Evolutionary conservation across 1,284 basidiomycete species (phyloP).

Genomic region (Xerocomus amazonicus): DNA sequence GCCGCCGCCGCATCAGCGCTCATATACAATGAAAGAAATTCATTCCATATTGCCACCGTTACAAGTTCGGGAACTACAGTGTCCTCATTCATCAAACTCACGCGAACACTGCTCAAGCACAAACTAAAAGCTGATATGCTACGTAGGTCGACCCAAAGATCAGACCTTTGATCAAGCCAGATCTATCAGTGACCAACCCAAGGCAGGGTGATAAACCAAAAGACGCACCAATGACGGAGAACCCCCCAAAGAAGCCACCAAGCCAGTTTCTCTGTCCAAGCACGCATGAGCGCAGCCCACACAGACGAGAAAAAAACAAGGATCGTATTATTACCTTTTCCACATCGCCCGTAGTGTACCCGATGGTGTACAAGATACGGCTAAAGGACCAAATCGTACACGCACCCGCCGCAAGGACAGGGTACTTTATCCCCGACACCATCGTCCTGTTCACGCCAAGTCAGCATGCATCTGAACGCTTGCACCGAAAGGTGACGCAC

Average conservation of each 20-base stretch:
- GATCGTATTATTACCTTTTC: too few species aligned
- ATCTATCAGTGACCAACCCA: too few species aligned
- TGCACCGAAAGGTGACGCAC: background rate
- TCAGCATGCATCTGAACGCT: background rate
- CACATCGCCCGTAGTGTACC: conserved; percentile 28
- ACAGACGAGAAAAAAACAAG: background rate
- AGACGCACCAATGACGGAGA: conserved; percentile 15
- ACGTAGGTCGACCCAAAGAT: conserved; percentile 7
- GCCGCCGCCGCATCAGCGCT: too few species aligned
- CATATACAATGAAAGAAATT: too few species aligned
- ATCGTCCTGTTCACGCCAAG: conserved; percentile 20
- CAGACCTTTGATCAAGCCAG: conserved; percentile 3
- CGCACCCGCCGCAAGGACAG: conserved; percentile 28
- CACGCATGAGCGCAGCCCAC: background rate
- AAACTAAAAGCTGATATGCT: conserved; percentile 1
- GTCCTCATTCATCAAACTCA: too few species aligned
- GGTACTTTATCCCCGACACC: conserved; percentile 33
- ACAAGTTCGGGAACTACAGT: too few species aligned
- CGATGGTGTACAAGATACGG: conserved; percentile 36
- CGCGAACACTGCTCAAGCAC: background rate
- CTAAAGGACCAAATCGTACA: conserved; percentile 33
- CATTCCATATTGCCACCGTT: too few species aligned
- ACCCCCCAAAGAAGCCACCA: conserved; percentile 17
- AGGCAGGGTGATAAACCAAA: background rate
- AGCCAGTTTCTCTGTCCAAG: conserved; percentile 13